phyloP scores from a whole-genome alignment of 768 basidiomycete species.

The Lactifluus volemus region DNA sequence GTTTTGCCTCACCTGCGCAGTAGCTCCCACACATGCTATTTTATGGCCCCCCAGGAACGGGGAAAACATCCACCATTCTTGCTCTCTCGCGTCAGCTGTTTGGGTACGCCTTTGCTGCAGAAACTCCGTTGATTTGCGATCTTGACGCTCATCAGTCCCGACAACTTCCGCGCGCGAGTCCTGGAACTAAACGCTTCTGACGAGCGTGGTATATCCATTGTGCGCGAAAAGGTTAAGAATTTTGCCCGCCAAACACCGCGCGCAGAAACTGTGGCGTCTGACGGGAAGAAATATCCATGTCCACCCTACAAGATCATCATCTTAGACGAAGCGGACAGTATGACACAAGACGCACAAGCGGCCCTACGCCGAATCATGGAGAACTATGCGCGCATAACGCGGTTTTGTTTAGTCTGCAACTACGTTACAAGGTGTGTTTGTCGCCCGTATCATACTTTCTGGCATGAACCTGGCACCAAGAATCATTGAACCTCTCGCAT shows the following conservation, averaged over 20 bases:
- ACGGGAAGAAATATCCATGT: slow-evolving; percentile 82
- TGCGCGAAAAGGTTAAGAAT: slow-evolving; percentile 97
- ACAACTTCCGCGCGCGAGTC: slow-evolving; percentile 87
- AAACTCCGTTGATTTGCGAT: too few species aligned
- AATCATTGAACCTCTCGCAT: slow-evolving; percentile 96
- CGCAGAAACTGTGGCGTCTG: slow-evolving; percentile 61
- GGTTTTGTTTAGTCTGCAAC: slow-evolving; percentile 98
- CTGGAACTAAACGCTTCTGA: slow-evolving; percentile 98
- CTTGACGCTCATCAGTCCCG: slow-evolving; percentile 51
- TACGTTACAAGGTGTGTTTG: slow-evolving; percentile 85
- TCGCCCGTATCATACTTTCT: not conserved
- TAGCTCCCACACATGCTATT: slow-evolving; percentile 99
- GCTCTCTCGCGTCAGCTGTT: slow-evolving; percentile 91
- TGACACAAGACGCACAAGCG: slow-evolving; percentile 99
- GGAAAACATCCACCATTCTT: slow-evolving; percentile 97
- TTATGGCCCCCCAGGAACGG: slow-evolving; percentile 97
- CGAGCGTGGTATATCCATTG: slow-evolving; percentile 93
- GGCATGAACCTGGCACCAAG: slow-evolving; percentile 32
- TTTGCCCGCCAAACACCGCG: slow-evolving; percentile 91
- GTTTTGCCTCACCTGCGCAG: not conserved
- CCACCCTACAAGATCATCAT: slow-evolving; percentile 99
- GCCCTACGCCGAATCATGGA: slow-evolving; percentile 99
- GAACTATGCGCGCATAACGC: slow-evolving; percentile 92
- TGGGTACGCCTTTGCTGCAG: slow-evolving; percentile 50
- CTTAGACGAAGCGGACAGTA: slow-evolving; percentile 97